Evolutionary conservation across 371 early-diverging fungal genomes (phyloP), one percentile per base, ranked within the genome.

Genomic region (Mucor piriformis): DNA sequence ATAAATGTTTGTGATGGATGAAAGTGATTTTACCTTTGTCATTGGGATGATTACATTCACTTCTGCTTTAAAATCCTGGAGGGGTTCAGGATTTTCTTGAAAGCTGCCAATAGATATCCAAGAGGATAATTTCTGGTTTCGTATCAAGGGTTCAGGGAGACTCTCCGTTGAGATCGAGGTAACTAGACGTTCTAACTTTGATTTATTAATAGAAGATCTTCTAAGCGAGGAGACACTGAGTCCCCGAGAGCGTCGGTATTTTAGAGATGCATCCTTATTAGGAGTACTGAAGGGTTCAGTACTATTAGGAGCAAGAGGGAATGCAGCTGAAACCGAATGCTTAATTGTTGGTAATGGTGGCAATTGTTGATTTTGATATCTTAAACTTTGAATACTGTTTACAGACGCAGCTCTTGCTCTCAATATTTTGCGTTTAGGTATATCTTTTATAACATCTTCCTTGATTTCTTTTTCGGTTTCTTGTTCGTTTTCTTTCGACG

Each of bases 151-250:
- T 29, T 63, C 63, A 38, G 51, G 46, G 18, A 63, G 40, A 33
- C 40, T 57, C 27, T 57, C 58, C 1, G 52, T 23, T 21, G 58
- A 57, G 5, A 32, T 6, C 13, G 63, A 51, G 6, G 21, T 51
- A 8, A 46, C 35, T 11, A 57, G 40, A 18, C 53, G 57, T 18
- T 63, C 64, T 29, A 46, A 42, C 59, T 59, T 58, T 32, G 50
- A 50, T 50, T 64, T 64, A 54, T 33, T 33, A 44, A 59, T 40
- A 40, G 60, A 55, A 34, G 60, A 33, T n/a, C n/a, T n/a, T n/a
- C 65, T 52, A 18, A 76, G 37, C 3, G 71, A 62, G n/a, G 73
- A 62, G 23, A 76, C 61, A 37, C 73, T 73, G 49, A 70, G 49
- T 16, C 69, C 73, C 25, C 77, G 70, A 32, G 73, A 52, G 4